A percentile compares a stretch with the other conserved stretches of the same genome.
These are phyloP conservation scores for Phytopythium oedochilum DNA, from an alignment of 352 stramenopile genomes.

Conservation along the genomic window DNA sequence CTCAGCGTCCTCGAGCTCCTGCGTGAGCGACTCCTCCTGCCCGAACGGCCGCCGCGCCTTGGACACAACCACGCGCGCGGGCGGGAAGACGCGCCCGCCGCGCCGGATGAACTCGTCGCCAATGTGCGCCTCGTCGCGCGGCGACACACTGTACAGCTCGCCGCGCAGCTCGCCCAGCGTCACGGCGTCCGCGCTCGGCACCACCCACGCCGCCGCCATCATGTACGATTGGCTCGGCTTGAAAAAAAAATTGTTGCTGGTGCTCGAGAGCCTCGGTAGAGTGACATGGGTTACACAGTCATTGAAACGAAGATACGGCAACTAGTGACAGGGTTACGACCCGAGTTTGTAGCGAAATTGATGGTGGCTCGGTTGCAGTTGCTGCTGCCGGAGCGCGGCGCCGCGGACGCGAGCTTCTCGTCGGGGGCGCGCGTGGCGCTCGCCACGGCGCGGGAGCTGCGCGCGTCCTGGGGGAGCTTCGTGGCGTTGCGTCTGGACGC, in stretches of 20 bases:
- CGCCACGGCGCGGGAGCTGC: constrained; percentile 12
- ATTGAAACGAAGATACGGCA: not conserved
- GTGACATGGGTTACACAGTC: constrained; percentile 6
- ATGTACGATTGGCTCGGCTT: not conserved
- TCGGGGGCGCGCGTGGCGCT: constrained; percentile 26
- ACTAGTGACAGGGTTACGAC: not conserved
- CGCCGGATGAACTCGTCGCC: constrained; percentile 63
- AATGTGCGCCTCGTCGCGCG: constrained; percentile 46
- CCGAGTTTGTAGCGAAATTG: too few relatives aligned
- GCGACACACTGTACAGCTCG: constrained; percentile 67
- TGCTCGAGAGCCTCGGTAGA: not conserved
- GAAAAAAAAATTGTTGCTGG: too few relatives aligned
- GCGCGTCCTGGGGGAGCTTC: constrained; percentile 26
- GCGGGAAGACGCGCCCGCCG: constrained; percentile 48
- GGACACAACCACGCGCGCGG: constrained; percentile 41
- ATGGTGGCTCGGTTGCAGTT: constrained; percentile 10
- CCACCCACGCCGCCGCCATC: constrained; percentile 42
- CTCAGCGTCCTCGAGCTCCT: constrained; percentile 32
- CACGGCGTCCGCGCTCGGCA: constrained; percentile 59
- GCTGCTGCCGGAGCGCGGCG: constrained; percentile 11
- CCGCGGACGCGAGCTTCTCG: constrained; percentile 13
- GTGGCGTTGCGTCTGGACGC: constrained; percentile 9
- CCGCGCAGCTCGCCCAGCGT: constrained; percentile 71
- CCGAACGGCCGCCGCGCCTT: constrained; percentile 55
- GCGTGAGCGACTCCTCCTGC: constrained; percentile 52